Conservation (phyloP, 2,329 filamentous ascomycete species). For the Penicillium sp. region DNA sequence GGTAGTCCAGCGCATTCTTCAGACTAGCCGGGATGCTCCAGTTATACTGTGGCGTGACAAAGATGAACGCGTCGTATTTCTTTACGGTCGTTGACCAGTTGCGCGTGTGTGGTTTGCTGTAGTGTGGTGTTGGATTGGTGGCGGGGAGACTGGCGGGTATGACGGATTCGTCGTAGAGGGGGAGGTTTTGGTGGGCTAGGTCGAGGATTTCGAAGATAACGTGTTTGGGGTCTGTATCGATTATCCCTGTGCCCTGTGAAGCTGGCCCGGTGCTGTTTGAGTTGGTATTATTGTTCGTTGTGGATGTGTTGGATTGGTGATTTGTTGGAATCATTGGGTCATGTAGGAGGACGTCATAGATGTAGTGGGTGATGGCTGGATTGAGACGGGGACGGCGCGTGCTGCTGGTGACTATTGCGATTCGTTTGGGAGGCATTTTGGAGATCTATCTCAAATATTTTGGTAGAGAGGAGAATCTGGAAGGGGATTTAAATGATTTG, state of each 20-base stretch:
- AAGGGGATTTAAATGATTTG: background rate
- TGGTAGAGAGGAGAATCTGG: background rate
- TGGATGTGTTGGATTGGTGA: too few species aligned
- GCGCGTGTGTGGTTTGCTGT: conserved; percentile 40
- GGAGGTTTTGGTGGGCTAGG: conserved; percentile 36
- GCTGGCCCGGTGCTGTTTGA: background rate
- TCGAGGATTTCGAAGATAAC: conserved; percentile 36
- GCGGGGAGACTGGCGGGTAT: conserved; percentile 42
- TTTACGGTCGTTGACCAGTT: conserved; percentile 44
- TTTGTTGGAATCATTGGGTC: conserved; percentile 23
- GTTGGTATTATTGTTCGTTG: too few species aligned
- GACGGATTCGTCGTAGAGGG: conserved; percentile 44
- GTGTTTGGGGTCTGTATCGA: conserved; percentile 23
- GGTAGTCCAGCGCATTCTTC: conserved; percentile 68
- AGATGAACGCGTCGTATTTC: conserved; percentile 44
- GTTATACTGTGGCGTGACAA: conserved; percentile 58
- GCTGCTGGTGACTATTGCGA: conserved; percentile 43
- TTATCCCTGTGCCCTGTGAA: background rate
- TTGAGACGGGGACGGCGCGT: conserved; percentile 42
- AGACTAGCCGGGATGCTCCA: conserved; percentile 57
- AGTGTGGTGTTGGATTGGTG: conserved; percentile 32
- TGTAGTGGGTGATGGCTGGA: conserved; percentile 37
- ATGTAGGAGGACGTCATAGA: conserved; percentile 31
- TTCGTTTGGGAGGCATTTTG: conserved; percentile 27
- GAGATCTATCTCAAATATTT: too few species aligned